Percentiles rank a stretch among this genome's conserved stretches.
Evolutionary conservation across 2,329 filamentous ascomycete species (phyloP).

Genomic region (Sordariomycetes sp.): DNA sequence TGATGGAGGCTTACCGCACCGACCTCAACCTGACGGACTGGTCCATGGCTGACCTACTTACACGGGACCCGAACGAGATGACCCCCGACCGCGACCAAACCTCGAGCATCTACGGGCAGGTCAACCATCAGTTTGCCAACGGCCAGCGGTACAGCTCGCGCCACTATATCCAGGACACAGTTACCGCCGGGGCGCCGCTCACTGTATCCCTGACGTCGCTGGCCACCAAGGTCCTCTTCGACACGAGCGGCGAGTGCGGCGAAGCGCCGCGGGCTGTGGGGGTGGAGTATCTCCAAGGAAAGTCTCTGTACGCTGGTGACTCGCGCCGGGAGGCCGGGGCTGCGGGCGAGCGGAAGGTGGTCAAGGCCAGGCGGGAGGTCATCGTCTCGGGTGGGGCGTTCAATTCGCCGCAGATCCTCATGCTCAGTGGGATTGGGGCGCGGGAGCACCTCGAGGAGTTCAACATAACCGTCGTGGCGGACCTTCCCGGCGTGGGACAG

Average conservation of each 20-base stretch:
- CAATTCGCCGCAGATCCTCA: conserved; percentile 39
- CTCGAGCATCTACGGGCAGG: conserved; percentile 15
- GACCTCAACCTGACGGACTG: conserved; percentile 11
- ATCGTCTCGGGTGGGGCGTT: conserved; percentile 38
- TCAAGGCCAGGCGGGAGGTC: conserved; percentile 27
- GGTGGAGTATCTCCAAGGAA: conserved; percentile 18
- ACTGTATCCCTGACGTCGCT: conserved; percentile 14
- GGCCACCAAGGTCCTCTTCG: conserved; percentile 26
- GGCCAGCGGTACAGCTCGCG: conserved; percentile 16
- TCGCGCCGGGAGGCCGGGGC: conserved; percentile 24
- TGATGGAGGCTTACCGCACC: conserved; percentile 10
- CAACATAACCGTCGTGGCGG: conserved; percentile 36
- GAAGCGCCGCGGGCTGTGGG: conserved; percentile 22
- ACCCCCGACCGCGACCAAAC: conserved; percentile 14
- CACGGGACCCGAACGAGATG: conserved; percentile 9
- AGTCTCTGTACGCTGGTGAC: conserved; percentile 12
- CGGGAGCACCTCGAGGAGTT: conserved; percentile 27
- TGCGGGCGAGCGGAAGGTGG: conserved; percentile 8
- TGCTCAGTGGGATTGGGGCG: conserved; percentile 38
- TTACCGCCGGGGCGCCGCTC: conserved; percentile 7
- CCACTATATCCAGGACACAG: conserved; percentile 13
- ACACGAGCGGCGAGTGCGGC: conserved; percentile 12
- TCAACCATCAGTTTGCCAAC: conserved; percentile 16
- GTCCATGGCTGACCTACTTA: conserved; percentile 5
- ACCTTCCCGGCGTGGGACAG: conserved; percentile 50